Conservation (phyloP, 2,329 filamentous ascomycete species). For the Rutstroemia sp. region DNA sequence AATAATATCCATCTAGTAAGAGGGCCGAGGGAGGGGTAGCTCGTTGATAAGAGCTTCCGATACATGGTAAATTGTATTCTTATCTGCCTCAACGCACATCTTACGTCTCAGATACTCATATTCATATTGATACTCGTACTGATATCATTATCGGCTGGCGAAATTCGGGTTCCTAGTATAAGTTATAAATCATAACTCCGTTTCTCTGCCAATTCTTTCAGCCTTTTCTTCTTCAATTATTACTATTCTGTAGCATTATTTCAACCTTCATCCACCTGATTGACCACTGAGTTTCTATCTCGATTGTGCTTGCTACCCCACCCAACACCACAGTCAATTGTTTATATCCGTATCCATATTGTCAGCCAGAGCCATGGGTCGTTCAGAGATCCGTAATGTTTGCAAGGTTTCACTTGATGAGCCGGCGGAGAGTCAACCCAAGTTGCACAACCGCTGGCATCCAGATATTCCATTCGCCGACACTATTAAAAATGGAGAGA, state of each 20-base stretch:
- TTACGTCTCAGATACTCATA: not conserved
- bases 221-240: not conserved
- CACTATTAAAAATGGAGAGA: slow-evolving; percentile 73
- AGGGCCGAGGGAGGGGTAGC: not conserved
- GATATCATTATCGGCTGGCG: too few species aligned
- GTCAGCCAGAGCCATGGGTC: slow-evolving; percentile 34
- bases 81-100: not conserved
- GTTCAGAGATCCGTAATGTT: slow-evolving; percentile 57
- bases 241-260: not conserved
- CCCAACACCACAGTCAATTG: not conserved
- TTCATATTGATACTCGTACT: too few species aligned
- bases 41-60: slow-evolving; percentile 1
- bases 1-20: too few species aligned
- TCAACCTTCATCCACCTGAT: not conserved
- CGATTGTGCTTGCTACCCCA: not conserved
- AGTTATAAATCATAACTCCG: not conserved
- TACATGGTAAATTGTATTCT: not conserved
- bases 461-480: slow-evolving; percentile 73
- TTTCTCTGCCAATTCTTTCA: not conserved
- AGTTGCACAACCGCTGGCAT: slow-evolving; percentile 85
- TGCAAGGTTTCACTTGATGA: slow-evolving; percentile 67
- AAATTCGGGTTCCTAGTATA: too few species aligned
- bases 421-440: slow-evolving; percentile 60
- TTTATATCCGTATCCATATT: not conserved
- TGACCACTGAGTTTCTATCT: too few species aligned